These are phyloP conservation scores for Aspergillus aculeatinus DNA, from an alignment of 2,329 filamentous ascomycete species.

Conservation along the genomic window DNA sequence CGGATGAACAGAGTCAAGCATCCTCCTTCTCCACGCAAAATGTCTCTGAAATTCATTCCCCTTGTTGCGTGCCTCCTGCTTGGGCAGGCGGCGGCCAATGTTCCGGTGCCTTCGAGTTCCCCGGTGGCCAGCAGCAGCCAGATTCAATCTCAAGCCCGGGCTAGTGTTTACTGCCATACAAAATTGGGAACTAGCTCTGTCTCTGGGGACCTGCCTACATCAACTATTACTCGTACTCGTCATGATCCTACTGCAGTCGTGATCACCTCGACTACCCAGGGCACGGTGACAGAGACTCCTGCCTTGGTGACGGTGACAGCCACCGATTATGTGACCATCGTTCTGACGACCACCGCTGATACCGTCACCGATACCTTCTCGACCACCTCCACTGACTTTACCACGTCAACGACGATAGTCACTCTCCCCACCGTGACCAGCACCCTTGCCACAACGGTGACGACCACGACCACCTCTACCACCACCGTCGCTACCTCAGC, in stretches of 20 bases:
- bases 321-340: neutral
- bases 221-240: neutral
- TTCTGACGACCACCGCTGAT: neutral
- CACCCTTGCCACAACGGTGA: neutral
- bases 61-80: neutral
- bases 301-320: neutral
- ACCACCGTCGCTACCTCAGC: neutral
- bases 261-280: neutral
- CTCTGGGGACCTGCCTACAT: neutral
- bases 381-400: neutral
- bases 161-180: neutral
- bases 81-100: neutral
- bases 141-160: neutral
- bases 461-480: neutral
- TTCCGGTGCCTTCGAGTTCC: neutral
- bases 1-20: neutral
- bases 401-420: neutral
- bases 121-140: conserved; percentile 2
- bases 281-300: neutral
- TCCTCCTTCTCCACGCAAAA: neutral
- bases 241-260: neutral
- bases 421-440: neutral
- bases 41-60: neutral
- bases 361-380: neutral
- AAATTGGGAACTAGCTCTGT: neutral